phyloP scores from a whole-genome alignment of 2,329 filamentous ascomycete genomes.

The Microthyrium microscopicum region DNA sequence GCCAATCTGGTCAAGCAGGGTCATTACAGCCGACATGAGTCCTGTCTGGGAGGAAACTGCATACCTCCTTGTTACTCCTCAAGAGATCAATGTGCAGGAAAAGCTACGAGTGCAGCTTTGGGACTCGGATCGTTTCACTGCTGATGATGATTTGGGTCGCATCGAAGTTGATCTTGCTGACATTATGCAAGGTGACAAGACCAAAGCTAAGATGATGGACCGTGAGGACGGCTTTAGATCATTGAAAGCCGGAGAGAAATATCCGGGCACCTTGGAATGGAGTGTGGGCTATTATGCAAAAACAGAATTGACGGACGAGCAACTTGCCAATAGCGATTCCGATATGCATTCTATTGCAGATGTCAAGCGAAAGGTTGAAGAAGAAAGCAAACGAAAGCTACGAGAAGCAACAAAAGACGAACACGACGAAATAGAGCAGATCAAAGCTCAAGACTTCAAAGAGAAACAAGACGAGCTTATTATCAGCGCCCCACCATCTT shows the following conservation, averaged over 20 bases:
- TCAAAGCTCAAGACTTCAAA: slow-evolving; percentile 50
- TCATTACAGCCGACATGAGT: slow-evolving; percentile 48
- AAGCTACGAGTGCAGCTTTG: slow-evolving; percentile 53
- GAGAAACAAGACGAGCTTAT: slow-evolving; percentile 42
- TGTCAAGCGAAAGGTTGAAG: slow-evolving; percentile 39
- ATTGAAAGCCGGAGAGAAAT: slow-evolving; percentile 45
- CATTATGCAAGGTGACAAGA: slow-evolving; percentile 42
- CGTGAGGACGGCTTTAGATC: slow-evolving; percentile 49
- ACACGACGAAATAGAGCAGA: slow-evolving; percentile 47
- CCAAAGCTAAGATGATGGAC: slow-evolving; percentile 44
- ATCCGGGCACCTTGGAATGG: slow-evolving; percentile 55
- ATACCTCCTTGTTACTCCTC: slow-evolving; percentile 50
- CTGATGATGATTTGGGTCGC: slow-evolving; percentile 58
- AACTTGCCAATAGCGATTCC: slow-evolving; percentile 41
- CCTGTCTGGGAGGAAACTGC: slow-evolving; percentile 56
- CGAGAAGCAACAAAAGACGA: slow-evolving; percentile 47
- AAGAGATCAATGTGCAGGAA: slow-evolving; percentile 57
- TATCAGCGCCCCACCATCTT: slow-evolving; percentile 47
- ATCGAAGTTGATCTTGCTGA: slow-evolving; percentile 53
- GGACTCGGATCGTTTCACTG: slow-evolving; percentile 57
- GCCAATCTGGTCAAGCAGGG: slow-evolving; percentile 47
- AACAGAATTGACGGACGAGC: slow-evolving; percentile 42
- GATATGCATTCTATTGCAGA: slow-evolving; percentile 41
- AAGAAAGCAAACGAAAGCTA: slow-evolving; percentile 41
- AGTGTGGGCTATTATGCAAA: slow-evolving; percentile 57